Percentiles rank a stretch among this genome's conserved stretches.
Evolutionary conservation across 1,284 basidiomycete genomes (phyloP).

Genomic region (Tausonia pullulans): DNA sequence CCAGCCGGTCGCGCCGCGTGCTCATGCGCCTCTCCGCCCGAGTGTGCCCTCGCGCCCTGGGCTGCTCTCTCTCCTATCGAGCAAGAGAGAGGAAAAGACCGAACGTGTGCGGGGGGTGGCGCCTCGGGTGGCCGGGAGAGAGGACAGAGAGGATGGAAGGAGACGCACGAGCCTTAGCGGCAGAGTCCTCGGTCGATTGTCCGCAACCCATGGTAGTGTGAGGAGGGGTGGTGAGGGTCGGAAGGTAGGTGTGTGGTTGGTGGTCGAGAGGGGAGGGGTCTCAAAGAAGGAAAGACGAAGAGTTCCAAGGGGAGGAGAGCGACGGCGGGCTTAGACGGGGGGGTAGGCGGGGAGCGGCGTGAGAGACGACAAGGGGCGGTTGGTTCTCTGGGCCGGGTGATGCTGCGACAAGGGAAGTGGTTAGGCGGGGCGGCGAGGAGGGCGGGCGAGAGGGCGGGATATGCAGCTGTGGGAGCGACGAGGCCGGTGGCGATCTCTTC

Average conservation of each 20-base stretch:
- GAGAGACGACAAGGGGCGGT: no score
- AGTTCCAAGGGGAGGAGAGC: no score
- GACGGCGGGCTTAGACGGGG: no score
- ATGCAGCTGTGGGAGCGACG: no score
- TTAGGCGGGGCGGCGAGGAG: no score
- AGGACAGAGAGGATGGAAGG: background rate
- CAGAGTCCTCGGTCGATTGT: conserved; percentile 35
- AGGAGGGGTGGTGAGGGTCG: background rate
- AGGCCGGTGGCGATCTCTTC: no score
- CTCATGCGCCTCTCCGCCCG: background rate
- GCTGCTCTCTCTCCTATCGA: background rate
- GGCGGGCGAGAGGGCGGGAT: no score
- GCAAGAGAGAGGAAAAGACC: background rate
- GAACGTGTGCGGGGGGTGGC: no score
- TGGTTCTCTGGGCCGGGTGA: no score
- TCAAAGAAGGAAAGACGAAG: background rate
- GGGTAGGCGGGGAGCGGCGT: no score
- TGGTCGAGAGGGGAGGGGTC: background rate
- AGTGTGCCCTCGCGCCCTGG: background rate
- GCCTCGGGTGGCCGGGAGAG: background rate
- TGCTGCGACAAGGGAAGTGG: no score
- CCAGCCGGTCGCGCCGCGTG: background rate
- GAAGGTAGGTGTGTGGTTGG: background rate
- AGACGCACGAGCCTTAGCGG: conserved; percentile 34
- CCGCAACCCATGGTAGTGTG: conserved; percentile 35